Conservation (phyloP, 495 filamentous ascomycete genomes). For the Podospora pseudocomata region DNA sequence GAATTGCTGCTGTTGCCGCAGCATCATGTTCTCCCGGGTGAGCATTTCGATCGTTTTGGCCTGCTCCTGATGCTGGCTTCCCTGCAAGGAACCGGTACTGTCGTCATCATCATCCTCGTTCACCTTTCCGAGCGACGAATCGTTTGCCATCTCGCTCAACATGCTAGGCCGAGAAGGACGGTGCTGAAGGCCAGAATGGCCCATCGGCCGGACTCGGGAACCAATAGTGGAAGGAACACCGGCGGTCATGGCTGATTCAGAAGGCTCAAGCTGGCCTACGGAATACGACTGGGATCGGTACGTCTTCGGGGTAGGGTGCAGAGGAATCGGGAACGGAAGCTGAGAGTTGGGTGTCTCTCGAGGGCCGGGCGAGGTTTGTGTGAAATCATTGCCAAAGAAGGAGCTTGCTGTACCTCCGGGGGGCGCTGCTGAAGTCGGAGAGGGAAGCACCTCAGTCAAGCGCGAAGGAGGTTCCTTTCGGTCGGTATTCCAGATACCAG, state of each 20-base stretch:
- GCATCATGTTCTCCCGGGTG: constrained; percentile 65
- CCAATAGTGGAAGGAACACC: constrained; percentile 42
- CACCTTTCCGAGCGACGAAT: constrained; percentile 67
- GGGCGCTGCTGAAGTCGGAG: constrained; percentile 65
- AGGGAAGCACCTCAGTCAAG: constrained; percentile 70
- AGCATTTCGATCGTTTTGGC: constrained; percentile 72
- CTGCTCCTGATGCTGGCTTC: constrained; percentile 52
- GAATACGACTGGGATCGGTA: constrained; percentile 97
- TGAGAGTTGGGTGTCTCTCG: constrained; percentile 53
- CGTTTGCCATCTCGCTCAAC: constrained; percentile 72
- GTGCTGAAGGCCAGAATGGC: constrained; percentile 67
- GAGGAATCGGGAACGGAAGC: constrained; percentile 84
- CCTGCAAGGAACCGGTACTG: constrained; percentile 55
- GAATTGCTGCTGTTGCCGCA: constrained; percentile 63
- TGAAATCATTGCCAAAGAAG: constrained; percentile 44
- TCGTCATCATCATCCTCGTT: constrained; percentile 76
- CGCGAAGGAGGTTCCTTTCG: constrained; percentile 72
- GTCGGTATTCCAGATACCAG: constrained; percentile 73
- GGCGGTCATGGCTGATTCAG: constrained; percentile 50
- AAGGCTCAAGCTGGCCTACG: constrained; percentile 83
- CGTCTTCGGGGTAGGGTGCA: constrained; percentile 87
- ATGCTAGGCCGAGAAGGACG: constrained; percentile 83
- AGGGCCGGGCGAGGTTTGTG: constrained; percentile 42
- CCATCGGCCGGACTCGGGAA: constrained; percentile 52
- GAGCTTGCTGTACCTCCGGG: constrained; percentile 42